A percentile compares a stretch with the other conserved stretches of the same genome.
Evolutionary conservation across 1,284 basidiomycete species (phyloP).

Genomic region (Microbotryomycetes sp.): DNA sequence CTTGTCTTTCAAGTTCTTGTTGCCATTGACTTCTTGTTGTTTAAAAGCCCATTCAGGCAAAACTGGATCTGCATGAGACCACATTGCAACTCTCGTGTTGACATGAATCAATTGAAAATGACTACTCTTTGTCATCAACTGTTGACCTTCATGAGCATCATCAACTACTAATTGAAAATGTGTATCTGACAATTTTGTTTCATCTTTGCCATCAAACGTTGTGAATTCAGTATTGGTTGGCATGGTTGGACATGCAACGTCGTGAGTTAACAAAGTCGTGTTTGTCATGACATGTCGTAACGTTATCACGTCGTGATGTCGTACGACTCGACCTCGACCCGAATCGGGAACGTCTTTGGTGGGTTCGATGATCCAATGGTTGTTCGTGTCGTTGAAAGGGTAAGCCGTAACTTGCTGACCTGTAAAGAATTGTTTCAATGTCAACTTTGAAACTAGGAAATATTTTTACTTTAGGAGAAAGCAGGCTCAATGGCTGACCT

Average conservation of each 20-base stretch:
- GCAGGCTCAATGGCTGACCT: conserved; percentile 2
- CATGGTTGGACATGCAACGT: conserved; percentile 95
- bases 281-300: conserved; percentile 82
- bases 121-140: conserved; percentile 84
- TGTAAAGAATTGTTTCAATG: conserved; percentile 37
- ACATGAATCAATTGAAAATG: conserved; percentile 86
- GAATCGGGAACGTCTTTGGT: conserved; percentile 84
- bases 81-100: conserved; percentile 83
- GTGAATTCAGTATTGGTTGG: conserved; percentile 99
- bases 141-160: conserved; percentile 65
- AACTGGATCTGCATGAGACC: conserved; percentile 70
- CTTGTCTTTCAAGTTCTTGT: conserved; percentile 82
- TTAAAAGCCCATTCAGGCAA: conserved; percentile 95
- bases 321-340: conserved; percentile 79
- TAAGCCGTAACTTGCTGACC: conserved; percentile 99
- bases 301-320: conserved; percentile 81
- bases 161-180: conserved; percentile 68
- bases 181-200: conserved; percentile 57
- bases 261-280: conserved; percentile 81
- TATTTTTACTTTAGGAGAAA: not conserved
- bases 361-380: conserved; percentile 90
- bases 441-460: not conserved
- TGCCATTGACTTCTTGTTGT: conserved; percentile 97
- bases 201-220: conserved; percentile 64
- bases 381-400: conserved; percentile 86